phyloP scores from a whole-genome alignment of 2,329 filamentous ascomycete genomes.

The Diaporthe citriasiana region DNA sequence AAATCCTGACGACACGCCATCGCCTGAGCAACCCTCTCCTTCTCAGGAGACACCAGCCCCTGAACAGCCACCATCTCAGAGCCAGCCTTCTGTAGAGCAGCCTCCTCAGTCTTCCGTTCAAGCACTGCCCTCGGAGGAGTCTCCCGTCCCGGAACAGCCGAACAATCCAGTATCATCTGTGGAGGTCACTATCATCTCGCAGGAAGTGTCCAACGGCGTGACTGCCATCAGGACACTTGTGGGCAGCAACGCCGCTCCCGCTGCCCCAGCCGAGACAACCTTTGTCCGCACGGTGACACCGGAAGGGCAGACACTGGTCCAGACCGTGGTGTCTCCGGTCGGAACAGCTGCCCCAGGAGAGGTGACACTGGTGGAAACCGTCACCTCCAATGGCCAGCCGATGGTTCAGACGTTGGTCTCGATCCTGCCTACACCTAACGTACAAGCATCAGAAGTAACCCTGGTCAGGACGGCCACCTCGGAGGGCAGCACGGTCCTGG shows the following conservation, averaged over 20 bases:
- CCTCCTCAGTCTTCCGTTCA: conserved; percentile 2
- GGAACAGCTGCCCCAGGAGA: background rate
- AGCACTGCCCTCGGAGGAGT: background rate
- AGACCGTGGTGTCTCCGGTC: conserved; percentile 20
- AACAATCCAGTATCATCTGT: conserved; percentile 11
- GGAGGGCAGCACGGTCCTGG: conserved; percentile 16
- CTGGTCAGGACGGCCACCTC: conserved; percentile 16
- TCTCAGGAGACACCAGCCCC: background rate
- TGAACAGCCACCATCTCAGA: conserved; percentile 11
- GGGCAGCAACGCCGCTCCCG: background rate
- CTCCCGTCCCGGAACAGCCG: conserved; percentile 12
- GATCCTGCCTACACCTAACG: background rate
- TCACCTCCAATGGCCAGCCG: background rate
- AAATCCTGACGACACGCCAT: background rate
- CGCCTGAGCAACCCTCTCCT: background rate
- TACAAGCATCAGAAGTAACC: conserved; percentile 15
- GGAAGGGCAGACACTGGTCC: background rate
- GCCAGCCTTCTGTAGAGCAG: background rate
- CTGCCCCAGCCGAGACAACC: background rate
- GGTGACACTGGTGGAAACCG: conserved; percentile 22
- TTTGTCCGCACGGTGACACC: conserved; percentile 22
- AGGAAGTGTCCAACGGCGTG: background rate
- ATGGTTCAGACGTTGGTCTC: conserved; percentile 7
- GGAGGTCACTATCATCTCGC: conserved; percentile 21
- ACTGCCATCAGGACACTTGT: conserved; percentile 4